phyloP scores from a whole-genome alignment of 805 yeast species.

The Wickerhamiella shivajii region DNA sequence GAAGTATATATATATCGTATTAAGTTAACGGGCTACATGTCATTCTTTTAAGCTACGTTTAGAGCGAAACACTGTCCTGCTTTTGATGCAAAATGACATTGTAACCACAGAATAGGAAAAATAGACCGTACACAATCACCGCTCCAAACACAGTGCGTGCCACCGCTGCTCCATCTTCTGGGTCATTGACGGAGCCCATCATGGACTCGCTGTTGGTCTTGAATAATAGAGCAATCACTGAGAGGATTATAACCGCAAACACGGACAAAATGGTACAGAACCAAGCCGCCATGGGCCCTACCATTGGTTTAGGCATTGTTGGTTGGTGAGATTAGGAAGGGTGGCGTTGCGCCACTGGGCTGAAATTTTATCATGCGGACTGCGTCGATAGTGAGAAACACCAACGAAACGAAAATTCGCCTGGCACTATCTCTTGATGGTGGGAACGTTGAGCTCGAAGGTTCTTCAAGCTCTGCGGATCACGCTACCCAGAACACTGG shows the following conservation, averaged over 20 bases:
- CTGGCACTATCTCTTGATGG: conserved; percentile 76
- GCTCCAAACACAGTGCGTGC: conserved; percentile 86
- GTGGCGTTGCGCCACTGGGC: too few relatives aligned
- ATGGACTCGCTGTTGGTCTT: conserved; percentile 71
- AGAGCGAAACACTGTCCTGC: conserved; percentile 53
- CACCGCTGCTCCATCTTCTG: conserved; percentile 86
- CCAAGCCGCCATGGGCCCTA: conserved; percentile 69
- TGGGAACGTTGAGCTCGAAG: conserved; percentile 51
- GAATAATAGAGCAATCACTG: conserved; percentile 74
- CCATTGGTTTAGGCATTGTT: conserved; percentile 24
- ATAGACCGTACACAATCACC: conserved; percentile 62
- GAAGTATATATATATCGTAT: too few relatives aligned
- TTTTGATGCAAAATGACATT: conserved; percentile 56
- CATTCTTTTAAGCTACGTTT: too few relatives aligned
- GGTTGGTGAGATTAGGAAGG: too few relatives aligned
- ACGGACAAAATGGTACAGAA: conserved; percentile 87
- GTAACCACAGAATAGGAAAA: conserved; percentile 81
- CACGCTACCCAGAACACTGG: conserved; percentile 54
- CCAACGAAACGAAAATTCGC: conserved; percentile 90
- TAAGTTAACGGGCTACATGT: too few relatives aligned
- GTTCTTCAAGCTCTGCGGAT: conserved; percentile 28
- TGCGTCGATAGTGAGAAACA: conserved; percentile 48
- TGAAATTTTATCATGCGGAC: conserved; percentile 13
- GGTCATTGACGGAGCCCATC: conserved; percentile 85
- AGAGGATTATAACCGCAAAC: conserved; percentile 76